Base-by-base conservation (phyloP, 257 asterid genomes). In the Perilla frutescens region DNA sequence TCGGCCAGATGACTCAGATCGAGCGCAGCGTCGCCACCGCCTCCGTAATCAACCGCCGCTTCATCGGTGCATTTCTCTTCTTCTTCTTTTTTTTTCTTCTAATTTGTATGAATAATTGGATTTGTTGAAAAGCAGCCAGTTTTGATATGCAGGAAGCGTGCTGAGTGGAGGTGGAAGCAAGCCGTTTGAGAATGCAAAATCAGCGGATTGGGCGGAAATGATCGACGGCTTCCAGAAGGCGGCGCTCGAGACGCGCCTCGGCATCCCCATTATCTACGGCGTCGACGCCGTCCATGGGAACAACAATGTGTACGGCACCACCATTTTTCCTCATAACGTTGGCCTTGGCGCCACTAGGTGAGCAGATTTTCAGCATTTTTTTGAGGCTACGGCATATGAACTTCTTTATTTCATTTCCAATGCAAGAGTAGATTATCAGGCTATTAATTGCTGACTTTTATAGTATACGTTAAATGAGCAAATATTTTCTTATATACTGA, bases 251-350 rank as follows among this genome's bases (percentile, higher is more conserved):
- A 72, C 91, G 29, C 88, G 98, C 57, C 91, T 93, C 32, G 92
- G 91, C 6, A 89, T 93, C 75, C 98, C 97, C n/a, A 91, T 91
- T 31, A 80, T 93, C 51, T 93, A 93, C 66, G 98, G 98, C 15
- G 64, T 76, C 7, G 98, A 93, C 81, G 97, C 97, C 7, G 96
- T 93, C 76, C 98, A 93, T 78, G 97, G 98, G 2, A 93, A 93
- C 78, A 89, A 87, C 79, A 93, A 93, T 76, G 98, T 93, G 14
- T 87, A 85, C 74, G 98, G 96, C 59, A 53, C 98, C 80, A 93
- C 98, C 72, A 84, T 93, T 79, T 93, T 93, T 62, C 98, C 98
- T 59, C 98, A 93, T 67, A 91, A 93, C 68, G 72, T 93, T 76
- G 97, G 96, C 60, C 94, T 93, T 66, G 98, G 97, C 58, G 96